Base-by-base conservation (phyloP, 495 filamentous ascomycete species). In the Daldinia concentrica region DNA sequence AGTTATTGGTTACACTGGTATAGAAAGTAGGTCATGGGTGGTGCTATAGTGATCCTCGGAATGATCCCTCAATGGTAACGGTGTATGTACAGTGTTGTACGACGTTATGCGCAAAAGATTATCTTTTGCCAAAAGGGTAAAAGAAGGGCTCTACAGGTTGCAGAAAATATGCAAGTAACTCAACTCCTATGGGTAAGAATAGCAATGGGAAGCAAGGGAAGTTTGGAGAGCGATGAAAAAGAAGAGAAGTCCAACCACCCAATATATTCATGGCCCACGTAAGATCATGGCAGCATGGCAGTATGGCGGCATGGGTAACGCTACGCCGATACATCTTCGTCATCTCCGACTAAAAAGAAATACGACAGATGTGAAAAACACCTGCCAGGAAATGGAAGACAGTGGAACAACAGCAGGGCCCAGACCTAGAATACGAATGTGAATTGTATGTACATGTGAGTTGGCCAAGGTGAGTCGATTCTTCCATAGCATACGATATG, bases 231-330 rank as follows among this genome's bases (percentile, higher is more conserved):
- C 32, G 39, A 24, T 58, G 24, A 37, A 26, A 63, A 57, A 30
- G 14, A 58, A 59, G 60, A 64, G 32, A 67, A 22, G 29, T 62
- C 74, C 74, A 76, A 71, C 74, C 69, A 72, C 72, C 70, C 58
- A 41, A 71, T 76, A 76, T 76, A 64, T 67, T 48, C 60, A 69
- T 59, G 58, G 52, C 36, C 61, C 55, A 64, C 27, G 24, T 27
- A 60, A 61, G 58, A 64, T 62, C 50, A 52, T 68, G 48, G 60
- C 36, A 48, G 43, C n/a, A 4, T 7, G 41, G 41, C 41, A 2
- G 43, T 19, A 48, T 48, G 19, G 43, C 43, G 2, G 22, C 39
- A 54, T 58, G 36, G 36, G 36, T 55, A 14, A 43, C 55, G 8
- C 19, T 72, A 56, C 61, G 36, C 64, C 3, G 57, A 66, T 27